A percentile compares a stretch with the other conserved stretches of the same genome.
Evolutionary conservation across 805 yeast genomes (phyloP).

Genomic region (Saccharomycopsis sp.): DNA sequence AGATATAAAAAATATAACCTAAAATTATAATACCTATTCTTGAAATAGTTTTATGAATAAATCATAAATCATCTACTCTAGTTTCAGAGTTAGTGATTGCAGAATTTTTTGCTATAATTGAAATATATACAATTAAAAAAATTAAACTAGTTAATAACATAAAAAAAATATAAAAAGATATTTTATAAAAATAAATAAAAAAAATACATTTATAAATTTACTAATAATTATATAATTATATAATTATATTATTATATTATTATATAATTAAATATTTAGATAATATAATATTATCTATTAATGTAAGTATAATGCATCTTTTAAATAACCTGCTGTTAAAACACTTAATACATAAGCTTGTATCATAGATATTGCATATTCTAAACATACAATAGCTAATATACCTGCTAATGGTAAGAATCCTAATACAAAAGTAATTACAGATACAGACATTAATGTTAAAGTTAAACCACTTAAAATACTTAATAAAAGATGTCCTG

Average conservation of each 20-base stretch:
- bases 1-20: conserved; percentile 6
- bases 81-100: too few species aligned
- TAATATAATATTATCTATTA: conserved; percentile 14
- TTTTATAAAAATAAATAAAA: conserved; percentile 1
- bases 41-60: conserved; percentile 7
- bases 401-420: conserved; percentile 20
- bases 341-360: conserved; percentile 23
- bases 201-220: too few species aligned
- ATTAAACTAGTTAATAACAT: conserved; percentile 13
- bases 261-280: conserved; percentile 4
- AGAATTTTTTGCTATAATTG: conserved; percentile 5
- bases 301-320: conserved; percentile 23
- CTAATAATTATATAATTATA: conserved; percentile 5
- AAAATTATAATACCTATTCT: conserved; percentile 10
- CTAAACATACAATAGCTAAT: conserved; percentile 21
- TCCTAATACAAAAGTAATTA: conserved; percentile 20
- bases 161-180: background rate
- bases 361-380: conserved; percentile 22
- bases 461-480: conserved; percentile 23
- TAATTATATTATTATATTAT: conserved; percentile 4
- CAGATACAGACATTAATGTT: conserved; percentile 21
- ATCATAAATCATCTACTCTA: too few species aligned
- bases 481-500: conserved; percentile 23
- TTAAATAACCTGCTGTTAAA: conserved; percentile 21
- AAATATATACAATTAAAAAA: conserved; percentile 11